phyloP scores from a whole-genome alignment of 2,329 filamentous ascomycete genomes.

The Penicillium sp. region DNA sequence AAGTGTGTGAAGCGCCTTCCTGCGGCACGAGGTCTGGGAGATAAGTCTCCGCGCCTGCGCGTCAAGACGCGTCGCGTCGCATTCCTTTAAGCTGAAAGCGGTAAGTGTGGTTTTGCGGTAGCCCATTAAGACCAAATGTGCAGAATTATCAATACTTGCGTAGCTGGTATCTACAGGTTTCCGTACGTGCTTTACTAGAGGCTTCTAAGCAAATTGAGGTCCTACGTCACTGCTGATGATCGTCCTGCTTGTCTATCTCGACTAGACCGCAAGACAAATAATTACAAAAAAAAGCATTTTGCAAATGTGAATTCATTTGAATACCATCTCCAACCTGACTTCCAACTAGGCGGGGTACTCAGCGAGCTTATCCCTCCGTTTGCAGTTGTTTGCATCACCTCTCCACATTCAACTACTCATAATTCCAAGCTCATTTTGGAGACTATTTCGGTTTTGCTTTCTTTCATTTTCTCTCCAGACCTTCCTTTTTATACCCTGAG shows the following conservation, averaged over 20 bases:
- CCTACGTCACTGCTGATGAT: background rate
- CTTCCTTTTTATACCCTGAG: background rate
- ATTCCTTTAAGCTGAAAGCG: conserved; percentile 10
- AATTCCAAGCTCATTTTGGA: background rate
- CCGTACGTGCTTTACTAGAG: background rate
- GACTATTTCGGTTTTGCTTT: background rate
- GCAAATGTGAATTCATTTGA: background rate
- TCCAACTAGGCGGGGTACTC: conserved; percentile 9
- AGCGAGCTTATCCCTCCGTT: conserved; percentile 18
- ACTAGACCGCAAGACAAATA: background rate
- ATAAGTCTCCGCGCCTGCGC: background rate
- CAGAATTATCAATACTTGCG: background rate
- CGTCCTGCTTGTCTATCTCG: background rate
- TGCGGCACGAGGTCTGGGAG: background rate
- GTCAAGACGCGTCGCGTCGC: conserved; percentile 15
- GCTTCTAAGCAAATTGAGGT: background rate
- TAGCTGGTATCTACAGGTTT: background rate
- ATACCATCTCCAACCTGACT: background rate
- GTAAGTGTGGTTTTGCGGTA: conserved; percentile 2
- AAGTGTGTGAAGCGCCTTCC: conserved; percentile 2
- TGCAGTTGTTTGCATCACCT: conserved; percentile 34
- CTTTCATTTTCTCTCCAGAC: background rate
- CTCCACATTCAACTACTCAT: conserved; percentile 12
- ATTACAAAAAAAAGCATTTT: background rate
- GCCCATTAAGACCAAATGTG: background rate